These are phyloP conservation scores for Flaveria sonorensis DNA, from an alignment of 129 eudicot genomes.

Conservation along the genomic window DNA sequence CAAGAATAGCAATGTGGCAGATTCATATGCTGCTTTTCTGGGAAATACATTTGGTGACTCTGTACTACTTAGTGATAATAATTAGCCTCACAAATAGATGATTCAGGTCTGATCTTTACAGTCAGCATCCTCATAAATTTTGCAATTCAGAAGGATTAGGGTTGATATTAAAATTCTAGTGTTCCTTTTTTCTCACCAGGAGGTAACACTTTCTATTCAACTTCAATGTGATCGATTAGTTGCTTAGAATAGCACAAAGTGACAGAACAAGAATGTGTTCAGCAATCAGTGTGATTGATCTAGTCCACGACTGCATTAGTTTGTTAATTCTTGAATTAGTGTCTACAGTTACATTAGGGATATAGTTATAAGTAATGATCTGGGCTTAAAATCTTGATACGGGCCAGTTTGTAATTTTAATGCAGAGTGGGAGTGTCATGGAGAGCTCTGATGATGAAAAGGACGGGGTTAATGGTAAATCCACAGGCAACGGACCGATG, in stretches of 20 bases:
- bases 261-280: neutral
- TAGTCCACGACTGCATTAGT: neutral
- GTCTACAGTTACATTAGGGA: neutral
- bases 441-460: slow-evolving; percentile 58
- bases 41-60: neutral
- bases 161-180: neutral
- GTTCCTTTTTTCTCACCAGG: neutral
- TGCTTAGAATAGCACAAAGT: neutral
- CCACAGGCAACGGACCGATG: slow-evolving; percentile 26
- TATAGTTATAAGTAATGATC: neutral
- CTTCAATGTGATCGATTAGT: neutral
- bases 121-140: neutral
- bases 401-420: neutral
- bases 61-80: neutral
- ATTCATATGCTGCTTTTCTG: neutral
- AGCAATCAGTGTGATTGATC: neutral
- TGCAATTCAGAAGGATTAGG: neutral
- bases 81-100: neutral
- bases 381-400: neutral
- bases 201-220: neutral
- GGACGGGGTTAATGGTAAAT: slow-evolving; percentile 30
- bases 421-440: slow-evolving; percentile 42
- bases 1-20: neutral
- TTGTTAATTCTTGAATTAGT: neutral
- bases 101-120: neutral